phyloP scores from a whole-genome alignment of 352 stramenopile species.

The Phytophthora crassamura region DNA sequence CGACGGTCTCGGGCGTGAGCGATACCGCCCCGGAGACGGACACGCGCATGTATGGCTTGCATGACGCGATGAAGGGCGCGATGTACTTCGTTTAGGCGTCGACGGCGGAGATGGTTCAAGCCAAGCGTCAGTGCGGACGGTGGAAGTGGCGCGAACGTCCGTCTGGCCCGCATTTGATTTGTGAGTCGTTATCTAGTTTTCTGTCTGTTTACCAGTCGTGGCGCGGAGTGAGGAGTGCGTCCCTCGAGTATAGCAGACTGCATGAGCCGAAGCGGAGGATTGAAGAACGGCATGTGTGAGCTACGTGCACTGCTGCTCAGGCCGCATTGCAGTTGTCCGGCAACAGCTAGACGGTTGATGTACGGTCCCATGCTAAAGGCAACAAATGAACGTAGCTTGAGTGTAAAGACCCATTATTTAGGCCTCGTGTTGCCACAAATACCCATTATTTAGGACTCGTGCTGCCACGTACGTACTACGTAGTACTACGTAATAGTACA shows the following conservation, averaged over 20 bases:
- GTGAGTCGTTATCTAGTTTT: constrained; percentile 20
- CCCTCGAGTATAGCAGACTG: constrained; percentile 3
- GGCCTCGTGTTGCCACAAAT: no score
- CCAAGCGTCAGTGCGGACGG: constrained; percentile 2
- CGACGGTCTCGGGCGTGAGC: constrained; percentile 38
- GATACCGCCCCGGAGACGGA: constrained; percentile 41
- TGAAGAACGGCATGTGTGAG: constrained; percentile 9
- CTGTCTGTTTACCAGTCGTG: not conserved
- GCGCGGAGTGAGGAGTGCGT: not conserved
- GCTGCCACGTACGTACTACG: no score
- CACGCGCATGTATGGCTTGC: constrained; percentile 55
- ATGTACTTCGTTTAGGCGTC: constrained; percentile 72
- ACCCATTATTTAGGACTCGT: no score
- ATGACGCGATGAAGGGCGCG: constrained; percentile 46
- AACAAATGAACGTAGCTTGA: constrained; percentile 23
- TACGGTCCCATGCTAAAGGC: constrained; percentile 9
- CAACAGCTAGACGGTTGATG: not conserved
- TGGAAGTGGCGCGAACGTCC: not conserved
- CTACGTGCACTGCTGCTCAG: constrained; percentile 2
- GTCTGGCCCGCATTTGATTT: constrained; percentile 13
- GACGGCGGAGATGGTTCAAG: not conserved
- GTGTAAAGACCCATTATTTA: no score
- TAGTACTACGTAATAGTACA: no score
- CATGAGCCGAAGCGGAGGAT: constrained; percentile 6
- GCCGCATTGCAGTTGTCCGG: not conserved